Evolutionary conservation across 345 rosid genomes (phyloP), one percentile per base, ranked within the genome.

Genomic region (Eucalyptus sp.): DNA sequence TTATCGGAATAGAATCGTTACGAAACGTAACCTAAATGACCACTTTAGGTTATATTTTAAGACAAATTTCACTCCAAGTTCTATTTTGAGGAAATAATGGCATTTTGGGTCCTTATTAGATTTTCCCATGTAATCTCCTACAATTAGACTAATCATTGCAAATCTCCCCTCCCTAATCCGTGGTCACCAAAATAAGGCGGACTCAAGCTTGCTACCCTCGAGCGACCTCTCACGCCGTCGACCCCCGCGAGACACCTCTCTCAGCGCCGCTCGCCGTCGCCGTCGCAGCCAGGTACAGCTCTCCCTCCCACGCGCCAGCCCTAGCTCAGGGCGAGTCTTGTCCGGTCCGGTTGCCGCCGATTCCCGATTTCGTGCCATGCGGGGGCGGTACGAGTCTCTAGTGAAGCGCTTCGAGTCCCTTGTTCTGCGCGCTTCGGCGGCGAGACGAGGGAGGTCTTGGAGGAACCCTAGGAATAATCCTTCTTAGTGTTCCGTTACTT

Each of bases 331-430:
- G 81, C 13, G 81, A 37, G 25, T 71, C 81, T 20, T 18, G 46
- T 71, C 41, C 81, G 37, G n/a, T 31, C 13, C 13, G 60, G 25
- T 54, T 18, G 81, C 46, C 46, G 46, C 81, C 8, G 80, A 68
- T 68, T 33, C 81, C 79, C 33, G 41, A 66, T 66, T 31, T 31
- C 9, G 8, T 10, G 18, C 37, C 3, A 41, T 15, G 41, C 17
- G 41, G 76, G 20, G 76, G 76, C 97, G 99, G 97, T 96, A 93
- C 71, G 71, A n/a, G 18, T 64, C 37, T 7, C 71, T 64, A 64
- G 22, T 1, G 43, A 31, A n/a, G 80, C 80, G 80, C 13, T 31
- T 25, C 31, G 89, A 50, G 56, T 49, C 27, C 86, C 88, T 83
- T 29, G 50, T 13, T 37, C 71, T 86, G 8, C 81, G 18, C 25